These are phyloP conservation scores for Mycena pura DNA, from an alignment of 768 basidiomycete species.

Conservation along the genomic window DNA sequence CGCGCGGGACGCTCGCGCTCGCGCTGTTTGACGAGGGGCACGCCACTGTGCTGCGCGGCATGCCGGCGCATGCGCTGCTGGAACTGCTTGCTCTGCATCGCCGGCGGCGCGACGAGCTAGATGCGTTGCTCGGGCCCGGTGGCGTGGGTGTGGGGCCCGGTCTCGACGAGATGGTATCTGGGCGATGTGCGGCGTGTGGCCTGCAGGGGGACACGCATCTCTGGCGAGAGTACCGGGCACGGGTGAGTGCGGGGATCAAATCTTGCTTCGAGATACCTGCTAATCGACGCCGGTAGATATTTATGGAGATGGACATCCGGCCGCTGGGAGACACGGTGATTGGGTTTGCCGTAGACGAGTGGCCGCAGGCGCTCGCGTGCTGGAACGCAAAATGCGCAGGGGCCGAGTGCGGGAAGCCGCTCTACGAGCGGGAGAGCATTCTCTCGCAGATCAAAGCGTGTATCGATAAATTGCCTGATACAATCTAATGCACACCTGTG, in stretches of 20 bases:
- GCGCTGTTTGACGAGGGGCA: slow-evolving; percentile 13
- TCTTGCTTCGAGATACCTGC: too few species aligned
- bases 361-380: slow-evolving; percentile 51
- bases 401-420: slow-evolving; percentile 2
- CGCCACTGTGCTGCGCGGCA: background rate
- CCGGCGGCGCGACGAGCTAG: slow-evolving; percentile 16
- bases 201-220: background rate
- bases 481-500: background rate
- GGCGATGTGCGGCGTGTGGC: slow-evolving; percentile 15
- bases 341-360: slow-evolving; percentile 44
- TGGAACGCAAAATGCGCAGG: slow-evolving; percentile 42
- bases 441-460: slow-evolving; percentile 8
- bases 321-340: slow-evolving; percentile 53
- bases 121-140: slow-evolving; percentile 7
- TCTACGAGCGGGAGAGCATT: slow-evolving; percentile 13
- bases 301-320: slow-evolving; percentile 51
- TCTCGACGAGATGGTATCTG: background rate
- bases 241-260: slow-evolving; percentile 17
- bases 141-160: too few species aligned
- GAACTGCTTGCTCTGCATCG: slow-evolving; percentile 19
- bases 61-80: slow-evolving; percentile 9
- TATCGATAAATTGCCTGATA: slow-evolving; percentile 10
- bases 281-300: slow-evolving; percentile 27
- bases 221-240: slow-evolving; percentile 22
- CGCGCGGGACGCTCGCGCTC: slow-evolving; percentile 16